Evolutionary conservation across 768 basidiomycete genomes (phyloP).

Genomic region (Leccinum imitatum): DNA sequence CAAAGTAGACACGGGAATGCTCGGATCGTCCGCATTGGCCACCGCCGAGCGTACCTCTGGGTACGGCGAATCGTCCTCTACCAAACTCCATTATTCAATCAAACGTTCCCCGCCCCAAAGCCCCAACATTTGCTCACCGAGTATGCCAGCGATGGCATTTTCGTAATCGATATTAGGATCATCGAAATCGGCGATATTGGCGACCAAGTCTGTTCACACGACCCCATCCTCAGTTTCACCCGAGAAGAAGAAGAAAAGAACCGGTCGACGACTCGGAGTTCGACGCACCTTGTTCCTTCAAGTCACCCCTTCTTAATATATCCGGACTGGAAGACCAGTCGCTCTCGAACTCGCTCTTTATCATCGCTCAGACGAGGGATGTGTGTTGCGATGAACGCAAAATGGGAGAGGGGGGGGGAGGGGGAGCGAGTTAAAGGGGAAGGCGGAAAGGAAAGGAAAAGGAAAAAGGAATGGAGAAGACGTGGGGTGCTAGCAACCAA

Average conservation of each 20-base stretch:
- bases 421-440: too few species aligned
- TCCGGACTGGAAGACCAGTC: constrained; percentile 2
- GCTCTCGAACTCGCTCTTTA: constrained; percentile 12
- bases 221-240: too few species aligned
- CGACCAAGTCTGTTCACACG: background rate
- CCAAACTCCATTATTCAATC: background rate
- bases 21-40: constrained; percentile 67
- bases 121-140: constrained; percentile 14
- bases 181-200: constrained; percentile 26
- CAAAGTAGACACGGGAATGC: constrained; percentile 58
- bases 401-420: too few species aligned
- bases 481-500: background rate
- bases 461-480: background rate
- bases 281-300: constrained; percentile 5
- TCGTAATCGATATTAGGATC: constrained; percentile 38
- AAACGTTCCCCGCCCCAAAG: too few species aligned
- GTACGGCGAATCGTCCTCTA: constrained; percentile 79
- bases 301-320: constrained; percentile 15
- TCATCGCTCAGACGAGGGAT: constrained; percentile 2
- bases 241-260: background rate
- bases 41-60: constrained; percentile 80
- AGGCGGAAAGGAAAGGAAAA: too few species aligned
- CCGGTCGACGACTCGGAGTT: too few species aligned
- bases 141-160: constrained; percentile 8
- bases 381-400: too few species aligned